phyloP scores from a whole-genome alignment of 2,329 filamentous ascomycete genomes.

The Diaporthe longicolla region DNA sequence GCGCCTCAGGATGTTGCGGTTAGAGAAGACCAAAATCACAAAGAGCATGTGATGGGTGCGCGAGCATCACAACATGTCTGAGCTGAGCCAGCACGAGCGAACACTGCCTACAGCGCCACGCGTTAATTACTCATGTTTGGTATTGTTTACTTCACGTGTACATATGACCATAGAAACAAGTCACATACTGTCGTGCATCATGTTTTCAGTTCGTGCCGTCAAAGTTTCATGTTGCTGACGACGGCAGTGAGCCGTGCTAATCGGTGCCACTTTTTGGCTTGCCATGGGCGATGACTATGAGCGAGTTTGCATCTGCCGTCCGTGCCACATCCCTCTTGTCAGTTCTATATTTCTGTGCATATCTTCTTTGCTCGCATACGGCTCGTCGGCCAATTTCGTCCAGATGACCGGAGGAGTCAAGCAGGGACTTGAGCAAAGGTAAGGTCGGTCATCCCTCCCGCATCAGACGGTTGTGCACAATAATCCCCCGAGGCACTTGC shows the following conservation, averaged over 20 bases:
- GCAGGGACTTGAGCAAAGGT: neutral
- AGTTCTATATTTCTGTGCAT: neutral
- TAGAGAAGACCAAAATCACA: slow-evolving; percentile 14
- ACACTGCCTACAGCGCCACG: slow-evolving; percentile 12
- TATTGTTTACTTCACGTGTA: slow-evolving; percentile 31
- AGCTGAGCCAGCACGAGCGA: slow-evolving; percentile 15
- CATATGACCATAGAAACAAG: slow-evolving; percentile 29
- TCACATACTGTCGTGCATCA: slow-evolving; percentile 15
- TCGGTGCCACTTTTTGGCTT: neutral
- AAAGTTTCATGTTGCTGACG: neutral
- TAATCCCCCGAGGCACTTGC: neutral
- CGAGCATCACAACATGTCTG: slow-evolving; percentile 15
- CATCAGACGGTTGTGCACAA: slow-evolving; percentile 13
- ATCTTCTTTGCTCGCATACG: no score
- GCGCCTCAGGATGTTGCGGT: slow-evolving; percentile 17
- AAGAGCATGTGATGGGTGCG: slow-evolving; percentile 17
- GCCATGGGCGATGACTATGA: neutral
- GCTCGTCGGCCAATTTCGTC: neutral
- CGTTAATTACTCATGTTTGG: slow-evolving; percentile 27
- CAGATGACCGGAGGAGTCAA: slow-evolving; percentile 2
- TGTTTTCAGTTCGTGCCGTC: neutral
- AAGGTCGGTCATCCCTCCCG: neutral
- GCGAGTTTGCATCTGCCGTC: neutral
- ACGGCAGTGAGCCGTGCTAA: neutral
- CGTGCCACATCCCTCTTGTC: neutral